A percentile compares a stretch with the other conserved stretches of the same genome.
Evolutionary conservation across 345 rosid species (phyloP).

Genomic region (Noccaea bulbosa): DNA sequence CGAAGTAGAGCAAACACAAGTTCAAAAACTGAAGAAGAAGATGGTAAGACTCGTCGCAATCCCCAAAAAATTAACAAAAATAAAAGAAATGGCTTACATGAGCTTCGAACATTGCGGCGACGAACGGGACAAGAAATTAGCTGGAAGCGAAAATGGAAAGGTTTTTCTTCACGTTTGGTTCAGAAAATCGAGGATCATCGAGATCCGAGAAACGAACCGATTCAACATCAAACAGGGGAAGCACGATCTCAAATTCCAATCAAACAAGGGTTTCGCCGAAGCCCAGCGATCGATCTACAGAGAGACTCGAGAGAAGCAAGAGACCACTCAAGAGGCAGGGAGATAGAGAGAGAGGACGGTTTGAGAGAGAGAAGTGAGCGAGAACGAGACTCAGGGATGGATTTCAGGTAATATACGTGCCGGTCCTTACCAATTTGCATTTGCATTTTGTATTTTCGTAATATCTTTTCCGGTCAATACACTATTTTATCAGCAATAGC

Average conservation of each 20-base stretch:
- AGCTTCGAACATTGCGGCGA: constrained; percentile 86
- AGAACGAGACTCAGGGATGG: constrained; percentile 19
- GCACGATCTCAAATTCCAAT: constrained; percentile 35
- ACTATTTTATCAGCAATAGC: background rate
- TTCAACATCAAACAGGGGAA: constrained; percentile 23
- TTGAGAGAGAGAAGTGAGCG: constrained; percentile 29
- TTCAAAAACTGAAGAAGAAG: background rate
- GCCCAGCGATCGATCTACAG: constrained; percentile 26
- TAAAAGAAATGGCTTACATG: constrained; percentile 56
- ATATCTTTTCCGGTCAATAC: constrained; percentile 21
- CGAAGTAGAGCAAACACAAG: constrained; percentile 1
- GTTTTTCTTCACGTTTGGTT: constrained; percentile 35
- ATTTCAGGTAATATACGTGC: constrained; percentile 44
- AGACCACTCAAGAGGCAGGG: constrained; percentile 20
- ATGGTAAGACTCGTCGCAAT: constrained; percentile 7
- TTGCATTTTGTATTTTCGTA: constrained; percentile 34
- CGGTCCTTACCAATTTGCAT: constrained; percentile 32
- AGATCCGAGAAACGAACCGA: constrained; percentile 44
- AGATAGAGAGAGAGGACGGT: constrained; percentile 46
- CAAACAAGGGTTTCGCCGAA: constrained; percentile 30
- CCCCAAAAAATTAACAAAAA: constrained; percentile 23
- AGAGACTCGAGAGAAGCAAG: constrained; percentile 22
- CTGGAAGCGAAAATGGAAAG: constrained; percentile 17
- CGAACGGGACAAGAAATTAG: constrained; percentile 30
- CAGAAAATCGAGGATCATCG: constrained; percentile 47